Base-by-base conservation (phyloP, 371 early-diverging fungal genomes). In the Smittium culicis region DNA sequence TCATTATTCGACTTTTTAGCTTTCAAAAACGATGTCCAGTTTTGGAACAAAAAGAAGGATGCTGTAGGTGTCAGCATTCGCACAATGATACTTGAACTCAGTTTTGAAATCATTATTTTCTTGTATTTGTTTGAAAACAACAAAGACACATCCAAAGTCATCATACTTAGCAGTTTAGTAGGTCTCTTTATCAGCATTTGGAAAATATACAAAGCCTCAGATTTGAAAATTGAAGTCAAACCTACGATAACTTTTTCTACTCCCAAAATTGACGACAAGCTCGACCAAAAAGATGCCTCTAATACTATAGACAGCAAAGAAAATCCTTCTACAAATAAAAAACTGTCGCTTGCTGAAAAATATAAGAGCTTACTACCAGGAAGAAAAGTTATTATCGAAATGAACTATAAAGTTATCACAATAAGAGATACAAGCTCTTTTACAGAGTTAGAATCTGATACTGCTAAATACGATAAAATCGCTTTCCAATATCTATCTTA, bases 11-110 rank as follows among this genome's bases (percentile, higher is more conserved):
- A 94, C 74, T 89, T 96, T 77, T 77, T 95, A 67, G 96, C 96
- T 0, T 95, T 94, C 76, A 96, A 93, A 79, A 93, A 93, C 72
- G 92, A 94, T 73, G 89, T 95, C 69, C 79, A 89, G 14, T 93
- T 93, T 80, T 96, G 96, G 96, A 80, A 79, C 66, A 83, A 84
- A 69, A 87, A 88, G 72, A 84, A 86, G 63, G 84, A 85, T 71
- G 78, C 88, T 66, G 86, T 84, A 0, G 96, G 96, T 65, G 81
- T 96, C 20, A 91, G 92, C 0, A 86, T 94, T 28, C 86, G 93
- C 45, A 74, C 90, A 17, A 83, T 94, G 69, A 68, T 90, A 34
- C 74, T 90, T 67, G 92, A 96, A 66, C 85, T 94, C 61, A 80
- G 85, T 66, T 88, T 87, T 74, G 93, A 96, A 71, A 74, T 87